These are phyloP conservation scores for Pleurozium schreberi DNA, from an alignment of 225 moss, liverwort and hornwort species.

Conservation along the genomic window DNA sequence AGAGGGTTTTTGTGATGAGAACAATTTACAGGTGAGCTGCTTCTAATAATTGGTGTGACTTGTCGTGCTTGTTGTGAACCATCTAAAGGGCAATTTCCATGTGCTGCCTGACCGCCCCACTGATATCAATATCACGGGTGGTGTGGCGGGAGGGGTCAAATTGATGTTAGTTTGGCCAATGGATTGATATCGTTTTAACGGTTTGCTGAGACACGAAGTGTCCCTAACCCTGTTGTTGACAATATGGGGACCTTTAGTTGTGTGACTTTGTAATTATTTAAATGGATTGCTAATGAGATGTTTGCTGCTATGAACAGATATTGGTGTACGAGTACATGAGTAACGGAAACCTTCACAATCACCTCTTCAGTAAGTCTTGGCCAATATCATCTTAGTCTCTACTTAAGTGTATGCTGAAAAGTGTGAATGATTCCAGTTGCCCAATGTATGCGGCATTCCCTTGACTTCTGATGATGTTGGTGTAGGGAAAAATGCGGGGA, in stretches of 20 bases:
- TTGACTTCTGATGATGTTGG: not conserved
- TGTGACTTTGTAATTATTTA: not conserved
- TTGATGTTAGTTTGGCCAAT: not conserved
- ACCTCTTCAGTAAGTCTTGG: conserved; percentile 23
- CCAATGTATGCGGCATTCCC: not conserved
- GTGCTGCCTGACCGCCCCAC: not conserved
- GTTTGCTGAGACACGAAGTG: not conserved
- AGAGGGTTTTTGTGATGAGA: conserved; percentile 54
- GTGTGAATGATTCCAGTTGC: not conserved
- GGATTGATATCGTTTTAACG: not conserved
- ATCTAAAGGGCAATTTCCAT: not conserved
- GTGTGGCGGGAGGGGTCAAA: not conserved
- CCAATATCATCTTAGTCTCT: not conserved
- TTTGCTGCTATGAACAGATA: conserved; percentile 28
- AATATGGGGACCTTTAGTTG: not conserved
- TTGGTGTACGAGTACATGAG: conserved; percentile 54
- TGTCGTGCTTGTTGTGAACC: not conserved
- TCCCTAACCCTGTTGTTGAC: too few relatives aligned
- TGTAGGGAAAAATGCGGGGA: conserved; percentile 18
- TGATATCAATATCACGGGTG: not conserved
- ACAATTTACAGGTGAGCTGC: conserved; percentile 13
- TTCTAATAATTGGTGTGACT: not conserved
- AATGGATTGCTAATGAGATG: not conserved
- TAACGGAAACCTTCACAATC: conserved; percentile 42
- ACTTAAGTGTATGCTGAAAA: not conserved